Evolutionary conservation across 2,329 filamentous ascomycete species (phyloP).

Genomic region (Dothistroma pini): DNA sequence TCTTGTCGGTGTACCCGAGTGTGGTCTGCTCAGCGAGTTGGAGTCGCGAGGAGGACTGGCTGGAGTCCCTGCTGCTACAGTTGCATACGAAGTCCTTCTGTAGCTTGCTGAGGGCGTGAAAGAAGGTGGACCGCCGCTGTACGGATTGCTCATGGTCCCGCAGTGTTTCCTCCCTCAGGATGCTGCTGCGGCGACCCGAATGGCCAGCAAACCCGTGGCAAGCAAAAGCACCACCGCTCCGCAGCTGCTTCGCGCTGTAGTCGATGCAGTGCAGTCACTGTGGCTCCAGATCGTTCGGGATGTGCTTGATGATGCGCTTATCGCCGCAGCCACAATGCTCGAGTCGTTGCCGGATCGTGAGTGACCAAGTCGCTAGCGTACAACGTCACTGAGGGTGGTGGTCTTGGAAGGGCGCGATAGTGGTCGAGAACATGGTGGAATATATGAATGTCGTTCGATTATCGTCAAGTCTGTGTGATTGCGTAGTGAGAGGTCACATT

Average conservation of each 20-base stretch:
- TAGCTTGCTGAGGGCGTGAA: slow-evolving; percentile 4
- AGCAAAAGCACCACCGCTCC: not conserved
- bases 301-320: slow-evolving; percentile 8
- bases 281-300: not conserved
- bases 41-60: not conserved
- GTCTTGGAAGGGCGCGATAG: not conserved
- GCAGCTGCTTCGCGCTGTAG: not conserved
- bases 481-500: too few relatives aligned
- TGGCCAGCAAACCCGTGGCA: slow-evolving; percentile 8
- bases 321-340: slow-evolving; percentile 1
- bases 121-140: not conserved
- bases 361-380: not conserved
- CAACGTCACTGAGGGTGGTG: not conserved
- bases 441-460: not conserved
- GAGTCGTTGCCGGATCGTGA: not conserved
- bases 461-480: not conserved
- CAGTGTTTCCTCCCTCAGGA: not conserved
- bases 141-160: slow-evolving; percentile 10
- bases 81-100: slow-evolving; percentile 8
- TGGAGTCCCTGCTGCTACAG: slow-evolving; percentile 5
- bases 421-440: not conserved
- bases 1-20: slow-evolving; percentile 1
- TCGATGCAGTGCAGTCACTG: not conserved
- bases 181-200: slow-evolving; percentile 1
- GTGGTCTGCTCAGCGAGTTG: not conserved